Evolutionary conservation across 768 basidiomycete species (phyloP), one percentile per base, ranked within the genome.

Genomic region (Auricularia cornea): DNA sequence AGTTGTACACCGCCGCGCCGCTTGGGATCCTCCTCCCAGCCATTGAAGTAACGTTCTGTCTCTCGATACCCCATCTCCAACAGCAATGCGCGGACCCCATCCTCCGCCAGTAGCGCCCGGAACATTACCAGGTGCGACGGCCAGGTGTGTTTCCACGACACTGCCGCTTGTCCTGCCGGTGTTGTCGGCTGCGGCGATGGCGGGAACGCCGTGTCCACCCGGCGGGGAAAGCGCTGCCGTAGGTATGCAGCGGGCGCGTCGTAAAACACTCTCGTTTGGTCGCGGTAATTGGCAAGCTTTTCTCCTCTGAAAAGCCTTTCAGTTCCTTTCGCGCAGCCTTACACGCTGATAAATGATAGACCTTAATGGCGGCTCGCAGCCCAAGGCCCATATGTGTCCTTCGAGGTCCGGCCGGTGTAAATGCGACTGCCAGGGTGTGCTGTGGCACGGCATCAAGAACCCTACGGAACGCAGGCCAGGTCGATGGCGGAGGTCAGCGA

Each of bases 381-480:
- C 89, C 28, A 99, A 72, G 26, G 89, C 84, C 94, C 95, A 98
- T 69, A 88, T 76, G 60, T 77, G 75, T 8, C 83, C 83, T 26
- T 83, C 84, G 10, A 92, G 79, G 59, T 88, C 81, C 29, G 78
- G 75, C 23, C 84, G 79, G 72, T 98, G 97, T 8, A 98, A 72
- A 73, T 94, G 88, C 2, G 93, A 86, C 70, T 92, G 89, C 77
- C 91, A 94, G 4, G 96, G 96, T 1, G 91, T 92, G 26, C 95
- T 97, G 75, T 99, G 96, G 66, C 97, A 99, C 11, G 97, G 96
- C 91, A 94, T 95, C 26, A 98, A 75, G 69, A 93, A 86, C 1
- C 91, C 93, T 26, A 96, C 75, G 23, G 81, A 78, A 4, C 67
- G 66, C 29, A 89, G 75, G 23, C 85, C 77, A 8, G 77, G 70